Percentiles rank a stretch among this genome's conserved stretches.
Evolutionary conservation across 2,329 filamentous ascomycete genomes (phyloP).

Genomic region (Aspergillus caelatus): DNA sequence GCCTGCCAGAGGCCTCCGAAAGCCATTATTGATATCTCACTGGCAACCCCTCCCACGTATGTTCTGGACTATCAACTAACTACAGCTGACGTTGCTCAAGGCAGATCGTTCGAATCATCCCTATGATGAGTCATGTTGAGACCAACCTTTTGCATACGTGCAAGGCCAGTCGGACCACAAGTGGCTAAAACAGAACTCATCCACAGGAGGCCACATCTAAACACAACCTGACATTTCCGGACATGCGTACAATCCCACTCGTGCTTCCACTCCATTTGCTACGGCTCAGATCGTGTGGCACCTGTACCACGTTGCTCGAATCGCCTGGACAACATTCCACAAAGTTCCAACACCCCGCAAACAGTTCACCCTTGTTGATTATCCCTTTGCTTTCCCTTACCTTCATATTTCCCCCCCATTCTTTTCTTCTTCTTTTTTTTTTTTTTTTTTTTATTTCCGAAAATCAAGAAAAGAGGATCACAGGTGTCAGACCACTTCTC

Average conservation of each 20-base stretch:
- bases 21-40: not conserved
- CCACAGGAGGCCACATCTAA: not conserved
- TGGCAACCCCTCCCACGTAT: not conserved
- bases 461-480: no score
- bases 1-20: not conserved
- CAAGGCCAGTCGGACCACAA: not conserved
- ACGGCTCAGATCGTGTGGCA: not conserved
- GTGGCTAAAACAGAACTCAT: not conserved
- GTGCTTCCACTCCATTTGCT: not conserved
- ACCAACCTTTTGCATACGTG: not conserved
- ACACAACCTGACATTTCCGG: not conserved
- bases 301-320: not conserved
- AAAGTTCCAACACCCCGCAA: not conserved
- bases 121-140: not conserved
- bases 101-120: not conserved
- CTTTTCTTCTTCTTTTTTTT: not conserved
- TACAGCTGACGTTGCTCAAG: not conserved
- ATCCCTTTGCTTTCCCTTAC: not conserved
- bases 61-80: not conserved
- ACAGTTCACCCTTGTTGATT: not conserved
- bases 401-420: not conserved
- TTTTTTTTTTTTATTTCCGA: no score
- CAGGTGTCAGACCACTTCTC: no score
- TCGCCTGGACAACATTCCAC: not conserved
- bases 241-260: not conserved